Evolutionary conservation across 169 alveolate genomes (phyloP).

Genomic region (Plasmodium berghei): DNA sequence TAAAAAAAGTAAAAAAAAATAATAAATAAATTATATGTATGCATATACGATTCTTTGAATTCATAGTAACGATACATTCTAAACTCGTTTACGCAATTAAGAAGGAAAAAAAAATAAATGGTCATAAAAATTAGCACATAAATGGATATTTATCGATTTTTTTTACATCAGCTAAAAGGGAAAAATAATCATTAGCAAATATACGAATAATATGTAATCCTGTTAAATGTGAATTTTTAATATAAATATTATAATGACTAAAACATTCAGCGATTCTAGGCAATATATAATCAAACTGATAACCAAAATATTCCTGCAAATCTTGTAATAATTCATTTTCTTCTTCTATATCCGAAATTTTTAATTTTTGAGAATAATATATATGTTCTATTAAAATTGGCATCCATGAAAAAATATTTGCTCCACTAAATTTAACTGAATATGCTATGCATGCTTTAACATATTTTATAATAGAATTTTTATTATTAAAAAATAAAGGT

Average conservation of each 20-base stretch:
- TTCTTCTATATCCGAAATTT: conserved; percentile 24
- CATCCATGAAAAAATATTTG: conserved; percentile 64
- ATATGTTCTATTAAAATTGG: conserved; percentile 69
- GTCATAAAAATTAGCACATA: too few species aligned
- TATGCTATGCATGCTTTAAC: conserved; percentile 71
- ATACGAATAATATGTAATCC: conserved; percentile 48
- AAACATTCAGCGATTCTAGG: conserved; percentile 70
- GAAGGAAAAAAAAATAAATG: too few species aligned
- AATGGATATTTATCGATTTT: too few species aligned
- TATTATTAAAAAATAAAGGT: conserved; percentile 58
- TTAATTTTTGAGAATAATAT: conserved; percentile 50
- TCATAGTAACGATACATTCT: not conserved
- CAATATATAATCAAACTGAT: conserved; percentile 44
- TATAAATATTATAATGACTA: conserved; percentile 44
- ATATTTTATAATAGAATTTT: conserved; percentile 62
- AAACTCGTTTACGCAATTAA: too few species aligned
- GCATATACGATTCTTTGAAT: not conserved
- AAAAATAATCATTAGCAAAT: conserved; percentile 54
- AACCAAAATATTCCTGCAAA: conserved; percentile 56
- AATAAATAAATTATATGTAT: not conserved
- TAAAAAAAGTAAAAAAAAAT: not conserved
- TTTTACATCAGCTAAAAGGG: conserved; percentile 66
- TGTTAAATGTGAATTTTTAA: conserved; percentile 41
- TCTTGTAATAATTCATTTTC: conserved; percentile 63
- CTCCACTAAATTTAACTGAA: conserved; percentile 56